Percentiles rank a stretch among this genome's conserved stretches.
Conservation (phyloP, 495 filamentous ascomycete genomes). For the Aspergillus egyptiacus region DNA sequence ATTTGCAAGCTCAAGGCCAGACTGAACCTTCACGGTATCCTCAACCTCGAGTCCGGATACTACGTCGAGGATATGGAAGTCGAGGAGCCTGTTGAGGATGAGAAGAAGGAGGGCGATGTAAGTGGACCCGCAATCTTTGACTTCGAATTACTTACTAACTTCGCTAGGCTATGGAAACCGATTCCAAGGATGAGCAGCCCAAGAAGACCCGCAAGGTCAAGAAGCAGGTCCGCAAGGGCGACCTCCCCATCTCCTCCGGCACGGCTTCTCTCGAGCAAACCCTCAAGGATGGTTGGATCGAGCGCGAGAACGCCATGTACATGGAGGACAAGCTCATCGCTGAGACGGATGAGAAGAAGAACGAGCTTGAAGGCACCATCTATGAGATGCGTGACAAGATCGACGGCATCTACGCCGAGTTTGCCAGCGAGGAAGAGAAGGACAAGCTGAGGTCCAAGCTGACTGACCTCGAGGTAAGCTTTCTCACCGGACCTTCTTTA, state of each 20-base stretch:
- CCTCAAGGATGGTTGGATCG: conserved; percentile 58
- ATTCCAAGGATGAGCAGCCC: conserved; percentile 64
- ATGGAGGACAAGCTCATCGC: conserved; percentile 98
- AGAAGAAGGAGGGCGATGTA: conserved; percentile 59
- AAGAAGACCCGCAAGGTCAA: conserved; percentile 97
- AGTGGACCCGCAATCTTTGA: conserved; percentile 31
- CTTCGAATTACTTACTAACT: conserved; percentile 11
- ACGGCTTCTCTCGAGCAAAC: conserved; percentile 70
- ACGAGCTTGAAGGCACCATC: conserved; percentile 95
- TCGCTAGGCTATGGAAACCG: conserved; percentile 85
- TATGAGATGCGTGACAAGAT: conserved; percentile 94
- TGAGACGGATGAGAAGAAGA: conserved; percentile 99
- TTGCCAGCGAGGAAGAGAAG: conserved; percentile 91
- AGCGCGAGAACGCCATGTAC: conserved; percentile 85
- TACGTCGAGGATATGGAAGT: conserved; percentile 98
- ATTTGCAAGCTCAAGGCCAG: conserved; percentile 99
- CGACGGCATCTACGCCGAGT: conserved; percentile 80
- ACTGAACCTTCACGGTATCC: conserved; percentile 90
- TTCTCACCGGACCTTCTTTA: not conserved
- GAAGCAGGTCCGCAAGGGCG: conserved; percentile 98
- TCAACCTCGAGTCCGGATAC: conserved; percentile 96
- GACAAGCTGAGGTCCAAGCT: conserved; percentile 73
- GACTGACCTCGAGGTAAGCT: conserved; percentile 70
- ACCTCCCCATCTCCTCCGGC: conserved; percentile 78
- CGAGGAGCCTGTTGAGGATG: conserved; percentile 81